Conservation (phyloP, 2,329 filamentous ascomycete genomes). For the Dryadomyces sulphureus region DNA sequence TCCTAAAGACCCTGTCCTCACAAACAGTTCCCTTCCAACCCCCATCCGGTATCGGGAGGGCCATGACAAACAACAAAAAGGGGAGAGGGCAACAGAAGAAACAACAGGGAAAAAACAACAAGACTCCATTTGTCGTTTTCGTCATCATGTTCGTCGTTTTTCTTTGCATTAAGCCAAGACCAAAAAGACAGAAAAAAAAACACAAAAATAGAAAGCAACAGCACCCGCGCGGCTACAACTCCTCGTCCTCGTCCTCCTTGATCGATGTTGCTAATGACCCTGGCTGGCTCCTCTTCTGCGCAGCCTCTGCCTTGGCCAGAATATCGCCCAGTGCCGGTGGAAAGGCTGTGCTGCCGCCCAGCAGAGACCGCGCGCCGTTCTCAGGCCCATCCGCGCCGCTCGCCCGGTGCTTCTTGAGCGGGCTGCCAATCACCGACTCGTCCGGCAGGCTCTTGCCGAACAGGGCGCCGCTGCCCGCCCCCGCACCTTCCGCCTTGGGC, state of each 20-base stretch:
- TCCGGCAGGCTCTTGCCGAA: slow-evolving; percentile 29
- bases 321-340: slow-evolving; percentile 26
- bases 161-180: not conserved
- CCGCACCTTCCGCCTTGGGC: not conserved
- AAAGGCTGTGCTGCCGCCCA: slow-evolving; percentile 13
- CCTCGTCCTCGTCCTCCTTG: slow-evolving; percentile 7
- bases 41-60: not conserved
- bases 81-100: not conserved
- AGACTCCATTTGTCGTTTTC: slow-evolving; percentile 5
- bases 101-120: not conserved
- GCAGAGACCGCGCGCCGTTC: not conserved
- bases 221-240: slow-evolving; percentile 3
- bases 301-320: slow-evolving; percentile 22
- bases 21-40: not conserved
- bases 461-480: slow-evolving; percentile 11
- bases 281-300: slow-evolving; percentile 10
- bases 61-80: not conserved
- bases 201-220: not conserved
- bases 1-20: not conserved
- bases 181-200: not conserved
- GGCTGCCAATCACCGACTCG: slow-evolving; percentile 46
- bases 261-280: not conserved
- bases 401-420: slow-evolving; percentile 60
- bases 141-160: slow-evolving; percentile 10
- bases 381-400: slow-evolving; percentile 27